Evolutionary conservation across 176 grass and related monocot genomes (phyloP).

Genomic region (Oryza rufipogon): DNA sequence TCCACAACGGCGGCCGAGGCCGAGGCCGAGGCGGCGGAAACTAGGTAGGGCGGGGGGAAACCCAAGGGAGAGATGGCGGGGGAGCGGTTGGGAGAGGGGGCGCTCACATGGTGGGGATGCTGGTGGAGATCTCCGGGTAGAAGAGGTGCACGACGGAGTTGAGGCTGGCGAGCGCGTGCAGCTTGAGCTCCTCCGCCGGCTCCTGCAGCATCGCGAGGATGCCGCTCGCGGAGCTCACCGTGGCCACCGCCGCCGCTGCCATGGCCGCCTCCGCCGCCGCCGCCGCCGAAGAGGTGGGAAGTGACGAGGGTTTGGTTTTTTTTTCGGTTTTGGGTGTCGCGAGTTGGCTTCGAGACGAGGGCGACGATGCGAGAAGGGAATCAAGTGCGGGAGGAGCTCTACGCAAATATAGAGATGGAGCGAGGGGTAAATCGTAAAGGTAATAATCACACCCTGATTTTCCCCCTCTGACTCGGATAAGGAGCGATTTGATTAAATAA

Average conservation of each 20-base stretch:
- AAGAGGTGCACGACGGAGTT: conserved; percentile 94
- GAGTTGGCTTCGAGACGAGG: conserved; percentile 52
- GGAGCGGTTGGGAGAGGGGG: background rate
- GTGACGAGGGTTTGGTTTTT: conserved; percentile 36
- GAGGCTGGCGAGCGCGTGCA: conserved; percentile 84
- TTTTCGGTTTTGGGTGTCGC: conserved; percentile 16
- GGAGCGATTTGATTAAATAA: too few species aligned
- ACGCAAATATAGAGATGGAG: conserved; percentile 12
- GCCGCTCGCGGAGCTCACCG: conserved; percentile 91
- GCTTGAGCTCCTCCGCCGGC: conserved; percentile 83
- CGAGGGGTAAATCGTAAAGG: conserved; percentile 5
- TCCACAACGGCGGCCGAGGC: background rate
- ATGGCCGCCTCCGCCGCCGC: conserved; percentile 25
- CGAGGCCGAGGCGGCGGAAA: background rate
- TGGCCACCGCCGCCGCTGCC: conserved; percentile 58
- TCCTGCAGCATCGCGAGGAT: conserved; percentile 94
- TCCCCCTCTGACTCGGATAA: background rate
- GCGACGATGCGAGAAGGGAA: conserved; percentile 29
- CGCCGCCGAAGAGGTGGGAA: conserved; percentile 25
- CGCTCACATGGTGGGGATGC: conserved; percentile 86
- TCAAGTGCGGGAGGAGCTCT: background rate
- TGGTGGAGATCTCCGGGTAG: conserved; percentile 99
- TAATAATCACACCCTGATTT: background rate
- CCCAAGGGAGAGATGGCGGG: background rate
- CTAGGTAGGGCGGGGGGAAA: background rate